Base-by-base conservation (phyloP, 768 basidiomycete genomes). In the Dictyophora rubrovolvata region DNA sequence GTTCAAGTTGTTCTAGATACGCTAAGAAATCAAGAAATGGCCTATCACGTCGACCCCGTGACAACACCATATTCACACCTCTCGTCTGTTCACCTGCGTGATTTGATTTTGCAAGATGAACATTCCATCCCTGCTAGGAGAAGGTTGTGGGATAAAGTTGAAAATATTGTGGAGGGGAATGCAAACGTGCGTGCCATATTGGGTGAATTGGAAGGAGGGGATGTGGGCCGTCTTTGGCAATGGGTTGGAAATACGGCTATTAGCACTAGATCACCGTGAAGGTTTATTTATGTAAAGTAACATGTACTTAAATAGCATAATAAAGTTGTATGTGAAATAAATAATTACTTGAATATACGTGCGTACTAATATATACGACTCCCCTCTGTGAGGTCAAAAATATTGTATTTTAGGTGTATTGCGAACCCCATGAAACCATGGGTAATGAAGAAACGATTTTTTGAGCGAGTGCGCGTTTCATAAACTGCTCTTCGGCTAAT, bases 401-500 rank as follows among this genome's bases (percentile, higher is more conserved):
- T 42, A n/a, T 14, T 42, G 11, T 42, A 42, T 3, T 42, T 14
- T n/a, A 42, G 2, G n/a, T n/a, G n/a, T 42, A 42, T 42, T 23
- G 48, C 12, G 37, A 59, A 22, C 11, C 36, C 57, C 57, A 59
- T n/a, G 69, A 72, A 65, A 77, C 76, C 73, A 79, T 74, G 50
- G 84, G 78, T 34, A 87, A 70, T 23, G 80, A 80, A 54, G 69
- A 67, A 65, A 81, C 79, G 66, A 98, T 96, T 79, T 93, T 93
- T 71, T 96, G 91, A 50, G 93, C 86, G 64, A 96, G 77, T 48
- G 93, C 94, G 63, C 93, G 84, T 75, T 95, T 94, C 86, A 91
- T 89, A 69, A 96, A 98, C 70, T 97, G 95, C 70, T 97, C 94
- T 72, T 94, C 86, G 28, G 93, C 93, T 55, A 97, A 79, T 54